Base-by-base conservation (phyloP, 768 basidiomycete species). In the Arthromyces matolae region DNA sequence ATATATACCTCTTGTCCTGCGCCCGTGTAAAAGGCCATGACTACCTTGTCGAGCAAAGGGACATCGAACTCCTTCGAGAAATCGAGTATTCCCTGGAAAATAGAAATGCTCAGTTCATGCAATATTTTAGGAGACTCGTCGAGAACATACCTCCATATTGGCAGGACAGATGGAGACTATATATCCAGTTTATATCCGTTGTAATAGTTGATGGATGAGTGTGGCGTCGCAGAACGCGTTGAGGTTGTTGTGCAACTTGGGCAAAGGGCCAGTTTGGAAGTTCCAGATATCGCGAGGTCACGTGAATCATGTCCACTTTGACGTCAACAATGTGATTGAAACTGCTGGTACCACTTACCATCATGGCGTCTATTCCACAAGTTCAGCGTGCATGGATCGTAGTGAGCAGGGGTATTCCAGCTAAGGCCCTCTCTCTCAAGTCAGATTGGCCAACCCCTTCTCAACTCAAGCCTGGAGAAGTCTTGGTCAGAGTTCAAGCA, bases 1-100 rank as follows among this genome's bases (percentile, higher is more conserved):
- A 33, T 20, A 60, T 78, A 35, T 47, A 96, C 95, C 76, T 96
- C 90, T 49, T 80, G 56, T 20, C 56, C 56, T 25, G 75, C 66
- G 25, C 93, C 86, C 13, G 89, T 84, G 72, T 93, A 96, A 65
- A 98, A 88, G 43, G 91, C 81, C 72, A 86, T 86, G 40, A 93
- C 91, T 60, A 98, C 90, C 69, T 85, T 89, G 73, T 99, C 96
- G 70, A 98, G 77, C 53, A 97, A 79, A 52, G 76, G 70, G 66
- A 96, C 84, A 78, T 98, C 93, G 70, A 98, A 90, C 61, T 95
- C 93, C 60, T 80, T 81, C 58, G 85, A 85, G 76, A 94, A 93
- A 79, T 96, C 93, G 65, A 96, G 86, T 59, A 96, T 78, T 67
- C 76, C 82, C 93, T 96, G 54, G 51, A 46, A 47, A 18, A 42